Base-by-base conservation (phyloP, 768 basidiomycete species). In the Auriculariales sp. region DNA sequence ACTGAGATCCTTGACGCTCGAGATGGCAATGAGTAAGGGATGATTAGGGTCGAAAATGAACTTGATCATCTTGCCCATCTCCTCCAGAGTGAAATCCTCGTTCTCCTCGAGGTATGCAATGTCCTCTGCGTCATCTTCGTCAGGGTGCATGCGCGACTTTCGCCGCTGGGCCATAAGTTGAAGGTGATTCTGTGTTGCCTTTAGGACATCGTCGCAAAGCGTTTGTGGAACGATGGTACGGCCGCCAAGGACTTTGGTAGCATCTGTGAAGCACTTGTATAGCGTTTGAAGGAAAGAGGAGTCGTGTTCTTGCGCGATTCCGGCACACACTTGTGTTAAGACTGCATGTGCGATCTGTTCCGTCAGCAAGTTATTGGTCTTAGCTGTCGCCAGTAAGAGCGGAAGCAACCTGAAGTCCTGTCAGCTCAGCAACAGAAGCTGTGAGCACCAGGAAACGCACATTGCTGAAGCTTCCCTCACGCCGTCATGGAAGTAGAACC, bases 401-500 rank as follows among this genome's bases (percentile, higher is more conserved):
- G 87, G 86, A 2, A 87, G 63, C 9, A 90, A 67, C 64, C 87
- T 89, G 49, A 25, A 32, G 4, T 35, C 19, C 44, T 51, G 30
- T 27, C 24, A 29, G 53, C n/a, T 11, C 32, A 42, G 45, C 29
- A 58, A 33, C 15, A 7, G 44, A 28, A 27, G 5, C 17, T 10
- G 27, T 30, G 28, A 49, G n/a, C 30, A 27, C 14, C 32, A 28
- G 6, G 19, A 28, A 22, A 69, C 78, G 47, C 56, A 89, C 86
- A 86, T 70, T 0, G 80, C 79, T 59, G 71, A 79, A 0, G 83
- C 83, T 59, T 90, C 87, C 19, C 86, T 62, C 0, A 91, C 87
- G 1, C 87, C 85, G 49, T 90, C 87, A 54, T 90, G 86, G 64
- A 87, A 87, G 59, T 80, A 83, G 58, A 88, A 90, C 35, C 73